phyloP scores from a whole-genome alignment of 78 protist genomes.

The Cavenderia fasciculata region DNA sequence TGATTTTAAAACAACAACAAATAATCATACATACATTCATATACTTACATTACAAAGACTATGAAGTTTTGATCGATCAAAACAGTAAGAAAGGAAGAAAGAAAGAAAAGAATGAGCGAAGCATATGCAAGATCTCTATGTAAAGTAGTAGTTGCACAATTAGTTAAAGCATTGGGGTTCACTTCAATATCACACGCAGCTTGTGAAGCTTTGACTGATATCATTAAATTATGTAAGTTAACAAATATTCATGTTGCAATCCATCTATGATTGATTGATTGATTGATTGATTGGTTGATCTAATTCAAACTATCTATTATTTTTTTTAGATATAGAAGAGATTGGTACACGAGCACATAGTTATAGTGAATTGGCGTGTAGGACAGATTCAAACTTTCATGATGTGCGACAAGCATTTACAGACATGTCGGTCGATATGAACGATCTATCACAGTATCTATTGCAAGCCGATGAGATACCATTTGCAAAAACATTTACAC shows the following conservation, averaged over 20 bases:
- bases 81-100: not conserved
- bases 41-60: not conserved
- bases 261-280: not conserved
- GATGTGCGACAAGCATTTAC: slow-evolving; percentile 51
- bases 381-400: slow-evolving; percentile 67
- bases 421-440: slow-evolving; percentile 58
- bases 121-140: slow-evolving; percentile 57
- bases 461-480: slow-evolving; percentile 65
- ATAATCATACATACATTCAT: too few relatives aligned
- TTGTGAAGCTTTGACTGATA: slow-evolving; percentile 52
- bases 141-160: slow-evolving; percentile 54
- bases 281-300: not conserved
- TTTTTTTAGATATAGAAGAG: slow-evolving; percentile 43
- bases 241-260: not conserved
- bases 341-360: slow-evolving; percentile 58
- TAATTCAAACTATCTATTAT: not conserved
- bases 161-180: slow-evolving; percentile 26
- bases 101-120: slow-evolving; percentile 36
- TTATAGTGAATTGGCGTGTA: slow-evolving; percentile 56
- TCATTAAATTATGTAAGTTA: slow-evolving; percentile 35
- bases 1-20: not conserved
- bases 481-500: slow-evolving; percentile 49
- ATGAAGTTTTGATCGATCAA: too few relatives aligned
- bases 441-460: slow-evolving; percentile 32
- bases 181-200: slow-evolving; percentile 42